phyloP scores from a whole-genome alignment of 192 early-diverging fungal species.

The Funneliformis geosporum region DNA sequence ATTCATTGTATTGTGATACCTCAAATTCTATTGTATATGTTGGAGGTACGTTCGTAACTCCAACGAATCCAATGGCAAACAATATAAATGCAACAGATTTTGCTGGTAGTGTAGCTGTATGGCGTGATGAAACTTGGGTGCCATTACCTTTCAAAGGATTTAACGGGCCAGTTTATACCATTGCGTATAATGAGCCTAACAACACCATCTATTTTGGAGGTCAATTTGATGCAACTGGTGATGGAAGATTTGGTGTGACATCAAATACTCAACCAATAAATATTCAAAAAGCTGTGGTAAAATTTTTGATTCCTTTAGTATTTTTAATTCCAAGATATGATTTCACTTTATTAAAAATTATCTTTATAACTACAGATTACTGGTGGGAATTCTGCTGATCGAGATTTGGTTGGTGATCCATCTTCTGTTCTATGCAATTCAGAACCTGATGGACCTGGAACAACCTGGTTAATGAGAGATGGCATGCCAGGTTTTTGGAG shows the following conservation, averaged over 20 bases:
- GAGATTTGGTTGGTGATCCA: neutral
- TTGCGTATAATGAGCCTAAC: conserved; percentile 47
- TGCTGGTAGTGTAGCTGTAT: conserved; percentile 41
- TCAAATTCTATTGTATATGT: conserved; percentile 35
- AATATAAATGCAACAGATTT: conserved; percentile 18
- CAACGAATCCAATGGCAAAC: conserved; percentile 21
- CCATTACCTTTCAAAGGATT: conserved; percentile 67
- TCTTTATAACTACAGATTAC: conserved; percentile 7
- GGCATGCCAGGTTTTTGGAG: conserved; percentile 69
- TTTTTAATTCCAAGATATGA: neutral
- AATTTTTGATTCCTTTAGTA: neutral
- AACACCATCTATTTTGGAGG: conserved; percentile 68
- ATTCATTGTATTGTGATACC: conserved; percentile 39
- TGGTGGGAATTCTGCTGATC: conserved; percentile 6
- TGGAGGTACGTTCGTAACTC: conserved; percentile 41
- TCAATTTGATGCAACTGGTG: conserved; percentile 62
- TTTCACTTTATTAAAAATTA: conserved; percentile 3
- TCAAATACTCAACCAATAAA: conserved; percentile 43
- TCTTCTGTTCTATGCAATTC: conserved; percentile 2
- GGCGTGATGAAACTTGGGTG: conserved; percentile 49
- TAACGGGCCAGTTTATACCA: conserved; percentile 65
- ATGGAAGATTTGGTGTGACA: conserved; percentile 49
- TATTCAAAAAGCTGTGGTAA: conserved; percentile 36
- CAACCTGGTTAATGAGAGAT: conserved; percentile 66
- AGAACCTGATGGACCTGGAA: conserved; percentile 14